Base-by-base conservation (phyloP, 129 eudicot species). In the Gnaphalium uliginosum region DNA sequence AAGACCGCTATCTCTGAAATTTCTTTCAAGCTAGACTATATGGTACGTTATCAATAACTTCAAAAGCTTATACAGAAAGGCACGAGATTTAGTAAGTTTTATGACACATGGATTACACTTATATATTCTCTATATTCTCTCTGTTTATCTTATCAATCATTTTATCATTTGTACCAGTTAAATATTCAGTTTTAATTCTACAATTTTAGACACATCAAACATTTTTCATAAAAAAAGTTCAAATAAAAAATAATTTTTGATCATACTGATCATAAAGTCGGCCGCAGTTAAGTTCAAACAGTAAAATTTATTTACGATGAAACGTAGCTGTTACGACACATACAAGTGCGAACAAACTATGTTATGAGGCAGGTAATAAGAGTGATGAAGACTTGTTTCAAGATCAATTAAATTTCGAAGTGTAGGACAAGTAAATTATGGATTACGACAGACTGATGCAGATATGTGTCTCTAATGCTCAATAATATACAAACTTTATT, bases 381-480 rank as follows among this genome's bases (percentile, higher is more conserved):
- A 65, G 54, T 66, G 78, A 79, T 79, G 21, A 26, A 51, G 82
- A 79, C 78, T 62, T 62, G 79, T 41, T 56, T 57, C 69, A 56
- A 57, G 56, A 73, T 30, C 60, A 46, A 41, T 69, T 19, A 69
- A 25, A 48, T 63, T 74, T 73, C 65, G 79, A 80, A 80, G 79
- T 80, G 64, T 58, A 67, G 79, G 75, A 80, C 79, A 80, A 80
- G 83, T 73, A 66, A 80, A 67, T 62, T 66, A 66, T 57, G 48
- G 73, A 57, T 74, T 29, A 43, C 39, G 83, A 79, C 57, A 22
- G 22, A 48, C 33, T 24, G 83, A 79, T 72, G 74, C 37, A 37
- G 83, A 79, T 78, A 65, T 71, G 33, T 72, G 50, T 64, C 68
- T 51, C 72, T 78, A 71, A 61, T 60, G 56, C 29, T 24, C 67